Base-by-base conservation (phyloP, 768 basidiomycete species). In the Chalciporus piperatus region DNA sequence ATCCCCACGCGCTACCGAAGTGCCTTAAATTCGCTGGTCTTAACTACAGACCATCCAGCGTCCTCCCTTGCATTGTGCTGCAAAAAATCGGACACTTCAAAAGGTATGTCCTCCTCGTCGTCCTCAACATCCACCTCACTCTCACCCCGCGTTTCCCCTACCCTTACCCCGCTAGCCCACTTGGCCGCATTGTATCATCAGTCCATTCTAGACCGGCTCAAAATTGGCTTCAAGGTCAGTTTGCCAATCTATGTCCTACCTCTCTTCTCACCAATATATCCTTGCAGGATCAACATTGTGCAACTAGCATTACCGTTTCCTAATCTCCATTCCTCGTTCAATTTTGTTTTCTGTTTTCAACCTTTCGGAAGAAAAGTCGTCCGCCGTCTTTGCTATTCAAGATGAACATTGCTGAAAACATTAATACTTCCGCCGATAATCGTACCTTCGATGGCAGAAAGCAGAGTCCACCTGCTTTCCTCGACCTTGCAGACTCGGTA, bases 401-500 rank as follows among this genome's bases (percentile, higher is more conserved):
- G 78, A 89, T 90, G 89, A 85, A 81, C 72, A 73, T 74, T 71
- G 72, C 75, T 72, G 83, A 89, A 75, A 82, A 83, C 71, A 80
- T 81, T 83, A 85, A 72, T 74, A 73, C 78, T 68, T 77, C 83
- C 77, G 79, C 75, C 80, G 83, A 87, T 85, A 80, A 81, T 83
- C 79, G 74, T 68, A 63, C 81, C 68, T 74, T 80, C 47, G 85
- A 85, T 65, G 85, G 82, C 59, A 77, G 84, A 69, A 91, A 89
- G 76, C 87, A 88, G 64, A 92, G 87, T 71, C 91, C 92, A 17
- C 89, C 92, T 57, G 92, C 92, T 51, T 94, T 94, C 74, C 78
- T 94, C 73, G 92, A 94, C 77, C 84, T 94, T 63, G 92, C 92
- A 53, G 92, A 94, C 74, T 92, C 92, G 60, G 92, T 93, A 69